Evolutionary conservation across 2,329 filamentous ascomycete species (phyloP).

Genomic region (Fusarium guadeloupense): DNA sequence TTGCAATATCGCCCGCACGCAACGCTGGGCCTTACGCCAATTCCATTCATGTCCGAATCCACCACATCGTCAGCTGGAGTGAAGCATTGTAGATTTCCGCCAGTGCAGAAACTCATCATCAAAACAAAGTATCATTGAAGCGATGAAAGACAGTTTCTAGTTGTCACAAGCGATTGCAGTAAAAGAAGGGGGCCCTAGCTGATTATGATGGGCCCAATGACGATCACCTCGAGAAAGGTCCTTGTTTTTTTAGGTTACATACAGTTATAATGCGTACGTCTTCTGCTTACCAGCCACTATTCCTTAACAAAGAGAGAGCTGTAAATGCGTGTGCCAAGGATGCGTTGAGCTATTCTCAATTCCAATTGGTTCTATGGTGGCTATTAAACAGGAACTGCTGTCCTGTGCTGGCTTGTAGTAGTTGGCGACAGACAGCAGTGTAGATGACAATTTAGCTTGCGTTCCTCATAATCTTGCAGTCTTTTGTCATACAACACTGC

Average conservation of each 20-base stretch:
- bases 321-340: background rate
- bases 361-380: background rate
- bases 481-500: no score
- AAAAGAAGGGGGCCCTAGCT: background rate
- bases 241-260: conserved; percentile 9
- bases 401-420: background rate
- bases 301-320: background rate
- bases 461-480: no score
- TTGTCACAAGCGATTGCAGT: background rate
- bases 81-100: background rate
- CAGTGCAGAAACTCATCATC: conserved; percentile 11
- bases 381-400: background rate
- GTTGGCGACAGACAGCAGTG: background rate
- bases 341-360: background rate
- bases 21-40: conserved; percentile 7
- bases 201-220: background rate
- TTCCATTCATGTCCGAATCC: conserved; percentile 31
- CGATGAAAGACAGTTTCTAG: background rate
- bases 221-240: conserved; percentile 6
- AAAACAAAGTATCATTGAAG: background rate
- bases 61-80: background rate
- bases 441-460: background rate
- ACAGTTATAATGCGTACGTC: background rate
- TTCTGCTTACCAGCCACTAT: background rate
- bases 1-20: background rate